A percentile compares a stretch with the other conserved stretches of the same genome.
Evolutionary conservation across 768 basidiomycete genomes (phyloP).

Genomic region (Trametes maxima): DNA sequence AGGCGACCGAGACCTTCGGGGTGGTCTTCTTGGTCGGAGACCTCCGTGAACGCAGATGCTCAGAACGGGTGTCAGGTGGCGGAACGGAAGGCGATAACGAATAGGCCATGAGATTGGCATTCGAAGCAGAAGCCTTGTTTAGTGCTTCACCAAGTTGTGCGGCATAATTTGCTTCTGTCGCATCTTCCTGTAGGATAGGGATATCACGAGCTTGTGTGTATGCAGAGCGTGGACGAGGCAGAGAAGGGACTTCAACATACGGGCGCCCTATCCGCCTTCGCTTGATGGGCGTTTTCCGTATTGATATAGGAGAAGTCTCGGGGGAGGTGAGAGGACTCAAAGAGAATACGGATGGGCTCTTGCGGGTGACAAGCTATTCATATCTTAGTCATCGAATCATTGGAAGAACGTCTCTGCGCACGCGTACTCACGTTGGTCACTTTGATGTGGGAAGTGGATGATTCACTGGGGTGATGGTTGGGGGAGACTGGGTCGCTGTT

Average conservation of each 20-base stretch:
- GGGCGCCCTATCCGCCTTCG: neutral
- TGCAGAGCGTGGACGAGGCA: neutral
- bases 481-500: neutral
- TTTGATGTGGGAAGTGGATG: neutral
- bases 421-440: neutral
- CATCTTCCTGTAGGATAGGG: neutral
- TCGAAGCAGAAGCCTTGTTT: neutral
- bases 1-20: neutral
- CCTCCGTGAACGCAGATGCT: neutral
- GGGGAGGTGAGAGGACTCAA: neutral
- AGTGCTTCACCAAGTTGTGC: neutral
- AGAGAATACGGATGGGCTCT: neutral
- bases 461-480: neutral
- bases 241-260: conserved; percentile 4
- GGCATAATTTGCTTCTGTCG: neutral
- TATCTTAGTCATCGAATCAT: neutral
- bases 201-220: conserved; percentile 1
- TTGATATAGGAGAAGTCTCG: neutral
- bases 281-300: neutral
- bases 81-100: neutral
- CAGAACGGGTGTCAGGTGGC: neutral
- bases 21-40: neutral
- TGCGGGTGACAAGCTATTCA: neutral
- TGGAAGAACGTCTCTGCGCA: neutral
- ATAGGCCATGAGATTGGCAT: neutral